Evolutionary conservation across 805 yeast genomes (phyloP), one percentile per base, ranked within the genome.

Genomic region (Monosporozyma aerobia): DNA sequence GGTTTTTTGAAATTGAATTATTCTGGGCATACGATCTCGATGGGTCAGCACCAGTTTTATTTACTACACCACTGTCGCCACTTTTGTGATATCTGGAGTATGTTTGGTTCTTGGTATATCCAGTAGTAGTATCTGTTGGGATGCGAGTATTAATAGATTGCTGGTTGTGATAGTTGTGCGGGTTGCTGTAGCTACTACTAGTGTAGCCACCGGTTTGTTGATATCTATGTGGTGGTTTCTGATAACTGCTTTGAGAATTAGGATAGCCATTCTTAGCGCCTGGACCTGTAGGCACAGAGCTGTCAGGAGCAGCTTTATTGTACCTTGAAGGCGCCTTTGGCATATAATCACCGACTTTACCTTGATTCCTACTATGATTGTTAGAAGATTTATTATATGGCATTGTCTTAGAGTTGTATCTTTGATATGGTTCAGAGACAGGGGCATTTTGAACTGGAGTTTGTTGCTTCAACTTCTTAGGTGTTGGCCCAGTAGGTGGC

Each of bases 401-500:
- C 13, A 22, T 39, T 5, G 43, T 8, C 25, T 16, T 39, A 8
- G 25, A 19, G 25, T n/a, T 44, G 32, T 44, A 11, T 14, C 32
- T 44, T n/a, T 44, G 32, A 16, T 44, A 30, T 5, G 49, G n/a
- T 30, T 46, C 41, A 47, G 39, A 19, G 8, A 19, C 22, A 35
- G 41, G 44, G 19, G 22, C 45, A 7, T 13, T 6, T 27, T 30
- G 30, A 7, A 16, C 41, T 22, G 19, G 19, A 6, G 14, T 16
- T 23, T 30, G 30, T 14, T 23, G 30, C 32, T 16, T 35, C 8
- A 35, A 16, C 5, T 51, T 45, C 30, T 44, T 45, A 8, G 32
- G n/a, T 6, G 54, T 41, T 14, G 54, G 53, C 3, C 51, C 54
- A 9, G 53, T 11, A 2, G 55, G 56, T 16, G 44, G 50, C 19